Evolutionary conservation across 345 rosid genomes (phyloP).

Genomic region (Eucalyptus polyanthemos): DNA sequence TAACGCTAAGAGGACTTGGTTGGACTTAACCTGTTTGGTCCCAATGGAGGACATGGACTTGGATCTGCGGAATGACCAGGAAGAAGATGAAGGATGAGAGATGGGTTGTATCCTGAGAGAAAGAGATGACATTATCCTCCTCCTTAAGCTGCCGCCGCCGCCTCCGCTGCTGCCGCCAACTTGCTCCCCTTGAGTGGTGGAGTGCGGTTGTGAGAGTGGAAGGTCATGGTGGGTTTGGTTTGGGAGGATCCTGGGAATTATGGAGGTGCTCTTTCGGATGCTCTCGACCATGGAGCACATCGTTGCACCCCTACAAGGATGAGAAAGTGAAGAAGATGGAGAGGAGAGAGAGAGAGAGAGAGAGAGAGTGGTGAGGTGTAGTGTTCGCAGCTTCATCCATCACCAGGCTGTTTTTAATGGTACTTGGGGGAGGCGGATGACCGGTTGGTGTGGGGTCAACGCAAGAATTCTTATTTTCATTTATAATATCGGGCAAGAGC

Average conservation of each 20-base stretch:
- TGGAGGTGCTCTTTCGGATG: constrained; percentile 31
- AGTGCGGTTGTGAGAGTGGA: constrained; percentile 16
- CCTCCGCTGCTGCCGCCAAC: not conserved
- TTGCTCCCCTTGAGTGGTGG: not conserved
- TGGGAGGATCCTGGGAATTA: not conserved
- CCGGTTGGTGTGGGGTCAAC: not conserved
- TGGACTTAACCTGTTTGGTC: not conserved
- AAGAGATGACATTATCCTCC: constrained; percentile 59
- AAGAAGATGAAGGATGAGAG: constrained; percentile 9
- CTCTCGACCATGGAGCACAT: constrained; percentile 60
- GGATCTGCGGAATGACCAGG: constrained; percentile 46
- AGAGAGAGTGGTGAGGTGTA: not conserved
- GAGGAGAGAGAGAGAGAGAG: not conserved
- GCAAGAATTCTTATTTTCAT: not conserved
- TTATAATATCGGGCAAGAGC: not conserved
- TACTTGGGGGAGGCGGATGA: not conserved
- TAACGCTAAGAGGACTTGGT: not conserved
- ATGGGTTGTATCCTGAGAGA: constrained; percentile 43
- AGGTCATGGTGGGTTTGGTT: not conserved
- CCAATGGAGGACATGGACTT: constrained; percentile 61
- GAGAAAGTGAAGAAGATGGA: not conserved
- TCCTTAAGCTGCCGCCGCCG: constrained; percentile 18
- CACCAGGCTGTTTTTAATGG: not conserved
- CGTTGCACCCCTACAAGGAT: not conserved
- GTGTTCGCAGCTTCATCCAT: not conserved